Evolutionary conservation across 768 basidiomycete species (phyloP), one percentile per base, ranked within the genome.

Genomic region (Clathrus columnatus): DNA sequence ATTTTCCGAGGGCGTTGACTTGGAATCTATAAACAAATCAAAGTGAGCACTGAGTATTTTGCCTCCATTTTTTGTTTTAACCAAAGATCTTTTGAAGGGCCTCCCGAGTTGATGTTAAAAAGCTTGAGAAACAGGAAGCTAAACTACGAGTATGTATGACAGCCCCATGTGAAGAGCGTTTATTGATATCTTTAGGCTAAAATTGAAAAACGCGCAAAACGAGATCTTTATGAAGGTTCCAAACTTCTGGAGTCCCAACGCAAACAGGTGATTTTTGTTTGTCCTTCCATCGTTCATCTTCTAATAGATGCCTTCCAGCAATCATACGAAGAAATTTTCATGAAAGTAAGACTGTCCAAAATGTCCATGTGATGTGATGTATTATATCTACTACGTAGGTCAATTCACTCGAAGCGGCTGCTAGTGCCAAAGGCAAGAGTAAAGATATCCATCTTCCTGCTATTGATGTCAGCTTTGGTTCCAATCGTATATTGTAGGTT

Each of bases 291-390:
- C 24, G 18, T 17, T 36, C 46, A 20, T 32, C 51, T 55, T 32
- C 49, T 42, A 17, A 43, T 23, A 30, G 28, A 32, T 17, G 41
- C 20, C 57, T 59, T 28, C 63, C 42, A 98, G 85, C 92, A 97
- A 87, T 82, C 85, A 18, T 98, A 97, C 71, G 95, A 98, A 66
- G 96, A 99, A 66, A 85, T 99, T 83, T 99, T 93, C 73, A 90
- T 99, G 89, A 91, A 96, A 78, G 92, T 84, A 51, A 50, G 56
- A 8, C 27, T n/a, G 18, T 3, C 32, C 5, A 20, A 27, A 23
- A 4, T 6, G 16, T 28, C n/a, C 26, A 16, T 28, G 18, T 48
- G 23, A 5, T 6, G 7, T 24, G n/a, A 26, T 30, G 17, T n/a
- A 46, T 41, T 21, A 56, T 16, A 23, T 14, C 42, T 24, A 36